Conservation (phyloP, 1,284 basidiomycete species). For the Mixia osmundae region DNA sequence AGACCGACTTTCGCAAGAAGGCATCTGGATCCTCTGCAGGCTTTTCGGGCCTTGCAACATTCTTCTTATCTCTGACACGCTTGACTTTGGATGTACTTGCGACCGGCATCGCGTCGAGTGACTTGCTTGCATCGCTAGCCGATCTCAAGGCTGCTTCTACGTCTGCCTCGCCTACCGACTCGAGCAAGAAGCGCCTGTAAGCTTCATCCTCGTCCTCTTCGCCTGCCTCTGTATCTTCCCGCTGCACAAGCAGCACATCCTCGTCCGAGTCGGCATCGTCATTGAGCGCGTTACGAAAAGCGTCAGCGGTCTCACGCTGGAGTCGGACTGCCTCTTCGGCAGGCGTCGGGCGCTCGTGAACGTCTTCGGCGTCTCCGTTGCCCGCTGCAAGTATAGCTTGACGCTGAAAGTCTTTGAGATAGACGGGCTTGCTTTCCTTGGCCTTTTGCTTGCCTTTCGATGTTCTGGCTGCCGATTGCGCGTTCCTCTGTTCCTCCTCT, state of each 20-base stretch:
- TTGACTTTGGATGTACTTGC: background rate
- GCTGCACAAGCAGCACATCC: conserved; percentile 22
- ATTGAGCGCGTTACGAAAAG: conserved; percentile 38
- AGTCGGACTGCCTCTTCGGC: conserved; percentile 52
- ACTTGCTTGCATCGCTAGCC: background rate
- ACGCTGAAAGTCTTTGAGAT: conserved; percentile 27
- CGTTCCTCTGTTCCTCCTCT: conserved; percentile 20
- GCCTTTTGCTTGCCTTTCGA: conserved; percentile 21
- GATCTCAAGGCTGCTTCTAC: conserved; percentile 21
- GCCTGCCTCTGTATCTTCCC: conserved; percentile 18
- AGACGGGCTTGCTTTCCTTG: conserved; percentile 21
- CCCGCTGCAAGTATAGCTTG: conserved; percentile 21
- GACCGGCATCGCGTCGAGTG: background rate
- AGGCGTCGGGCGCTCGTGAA: conserved; percentile 31
- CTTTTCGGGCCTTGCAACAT: conserved; percentile 6
- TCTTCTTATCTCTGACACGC: conserved; percentile 9
- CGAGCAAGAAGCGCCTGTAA: conserved; percentile 53
- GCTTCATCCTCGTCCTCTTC: conserved; percentile 57
- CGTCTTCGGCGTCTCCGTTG: conserved; percentile 8
- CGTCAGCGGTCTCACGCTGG: conserved; percentile 58
- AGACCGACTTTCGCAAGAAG: conserved; percentile 65
- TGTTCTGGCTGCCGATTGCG: conserved; percentile 16
- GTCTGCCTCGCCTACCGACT: conserved; percentile 51
- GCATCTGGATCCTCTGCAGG: conserved; percentile 26
- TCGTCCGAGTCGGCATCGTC: conserved; percentile 27